Evolutionary conservation across 805 yeast species (phyloP), one percentile per base, ranked within the genome.

Genomic region (Metschnikowia cerradonensis): DNA sequence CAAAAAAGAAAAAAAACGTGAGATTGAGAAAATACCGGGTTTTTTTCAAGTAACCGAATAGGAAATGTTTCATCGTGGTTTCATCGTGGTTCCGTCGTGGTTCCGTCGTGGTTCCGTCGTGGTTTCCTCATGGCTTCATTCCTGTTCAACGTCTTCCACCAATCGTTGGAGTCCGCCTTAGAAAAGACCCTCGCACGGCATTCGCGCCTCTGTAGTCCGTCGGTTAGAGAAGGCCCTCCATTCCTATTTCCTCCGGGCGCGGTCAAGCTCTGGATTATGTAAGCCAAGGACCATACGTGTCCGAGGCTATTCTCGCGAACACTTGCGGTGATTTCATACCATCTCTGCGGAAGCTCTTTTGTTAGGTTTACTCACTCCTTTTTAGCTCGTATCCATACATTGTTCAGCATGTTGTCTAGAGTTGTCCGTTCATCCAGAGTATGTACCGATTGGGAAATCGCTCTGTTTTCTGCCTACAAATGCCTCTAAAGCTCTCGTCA

Each of bases 361-460:
- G 26, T 37, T 35, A 10, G 45, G 45, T 47, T 33, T 44, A 36
- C 45, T 46, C 33, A 35, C 45, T 45, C 47, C 45, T 52, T 50
- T 45, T 49, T 40, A 42, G 37, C 42, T 48, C 42, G 30, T 26
- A 26, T 22, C 15, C 40, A 31, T 46, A 44, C 41, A 32, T 48
- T 47, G 32, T 34, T 23, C 39, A 60, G 50, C 52, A 72, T 72
- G 77, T 72, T 72, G 63, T 68, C 77, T 47, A 72, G 75, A 70
- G 61, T 73, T 61, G 68, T 67, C 57, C 75, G 77, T 68, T 65
- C 72, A 50, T 60, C 75, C 50, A 73, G 67, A 65, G 77, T 73
- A 72, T 61, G 77, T 72, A 40, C 23, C 11, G 6, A 17, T 15
- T 17, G 13, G 22, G 22, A 36, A 36, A 8, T 4, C 4, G 32